Evolutionary conservation across 352 stramenopile species (phyloP).

Genomic region (Phytophthora pisi): DNA sequence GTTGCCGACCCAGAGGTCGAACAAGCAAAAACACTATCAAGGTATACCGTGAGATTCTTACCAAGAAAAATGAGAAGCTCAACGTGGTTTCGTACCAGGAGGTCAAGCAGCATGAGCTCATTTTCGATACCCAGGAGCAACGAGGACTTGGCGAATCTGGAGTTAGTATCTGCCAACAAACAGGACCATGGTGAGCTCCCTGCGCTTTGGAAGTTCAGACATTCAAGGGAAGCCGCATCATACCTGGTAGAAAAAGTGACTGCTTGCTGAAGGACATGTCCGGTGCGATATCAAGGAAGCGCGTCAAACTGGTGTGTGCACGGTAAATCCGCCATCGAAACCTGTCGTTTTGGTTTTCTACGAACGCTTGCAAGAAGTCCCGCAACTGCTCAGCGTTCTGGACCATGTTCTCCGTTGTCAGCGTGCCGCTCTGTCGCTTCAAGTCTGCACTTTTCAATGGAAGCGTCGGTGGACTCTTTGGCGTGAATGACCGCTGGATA

Average conservation of each 20-base stretch:
- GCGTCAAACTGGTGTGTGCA: constrained; percentile 74
- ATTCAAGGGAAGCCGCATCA: not conserved
- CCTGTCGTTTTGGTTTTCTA: constrained; percentile 83
- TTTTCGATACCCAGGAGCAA: constrained; percentile 85
- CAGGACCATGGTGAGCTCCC: not conserved
- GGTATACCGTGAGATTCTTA: constrained; percentile 12
- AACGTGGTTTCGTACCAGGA: constrained; percentile 62
- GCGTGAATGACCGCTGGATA: constrained; percentile 37
- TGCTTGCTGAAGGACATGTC: constrained; percentile 75
- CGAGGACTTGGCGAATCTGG: constrained; percentile 56
- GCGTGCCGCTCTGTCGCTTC: constrained; percentile 18
- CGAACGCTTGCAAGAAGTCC: constrained; percentile 85
- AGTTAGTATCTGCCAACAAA: constrained; percentile 45
- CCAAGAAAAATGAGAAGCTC: not conserved
- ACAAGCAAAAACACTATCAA: constrained; percentile 67
- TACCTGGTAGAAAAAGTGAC: constrained; percentile 72
- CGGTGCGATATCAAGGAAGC: constrained; percentile 72
- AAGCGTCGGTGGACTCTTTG: constrained; percentile 26
- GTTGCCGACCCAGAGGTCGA: constrained; percentile 71
- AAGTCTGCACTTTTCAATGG: constrained; percentile 25
- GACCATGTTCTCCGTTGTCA: constrained; percentile 60
- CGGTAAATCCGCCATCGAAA: constrained; percentile 81
- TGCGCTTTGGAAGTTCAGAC: not conserved
- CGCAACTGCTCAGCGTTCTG: constrained; percentile 55
- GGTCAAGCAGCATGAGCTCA: constrained; percentile 89